Evolutionary conservation across 2,329 filamentous ascomycete species (phyloP).

Genomic region (Neofusicoccum sp.): DNA sequence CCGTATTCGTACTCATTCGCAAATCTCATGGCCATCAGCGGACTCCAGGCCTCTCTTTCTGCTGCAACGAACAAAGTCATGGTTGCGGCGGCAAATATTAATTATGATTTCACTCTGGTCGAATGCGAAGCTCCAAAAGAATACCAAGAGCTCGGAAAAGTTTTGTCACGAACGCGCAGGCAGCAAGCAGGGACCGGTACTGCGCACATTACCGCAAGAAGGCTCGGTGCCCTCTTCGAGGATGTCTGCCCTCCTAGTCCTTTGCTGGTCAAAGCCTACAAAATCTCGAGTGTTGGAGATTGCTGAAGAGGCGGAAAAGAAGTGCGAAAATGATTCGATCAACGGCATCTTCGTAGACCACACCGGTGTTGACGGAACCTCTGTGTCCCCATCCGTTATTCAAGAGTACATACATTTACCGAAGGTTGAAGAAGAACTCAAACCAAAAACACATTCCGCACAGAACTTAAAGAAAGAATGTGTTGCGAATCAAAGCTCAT

Average conservation of each 20-base stretch:
- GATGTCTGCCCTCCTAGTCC: conserved; percentile 33
- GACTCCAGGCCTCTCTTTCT: conserved; percentile 10
- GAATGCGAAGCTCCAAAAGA: conserved; percentile 43
- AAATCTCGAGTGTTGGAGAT: conserved; percentile 35
- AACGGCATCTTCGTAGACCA: no score
- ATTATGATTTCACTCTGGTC: conserved; percentile 45
- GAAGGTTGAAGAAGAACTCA: no score
- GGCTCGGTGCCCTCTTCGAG: conserved; percentile 43
- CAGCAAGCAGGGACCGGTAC: conserved; percentile 40
- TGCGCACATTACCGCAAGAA: conserved; percentile 39
- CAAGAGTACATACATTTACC: no score
- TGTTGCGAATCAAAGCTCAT: no score
- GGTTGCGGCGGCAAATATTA: conserved; percentile 28
- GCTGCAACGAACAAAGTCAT: conserved; percentile 22
- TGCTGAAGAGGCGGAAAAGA: conserved; percentile 3
- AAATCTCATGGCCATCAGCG: conserved; percentile 8
- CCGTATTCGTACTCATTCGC: no score
- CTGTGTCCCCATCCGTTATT: no score
- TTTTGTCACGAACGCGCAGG: conserved; percentile 31
- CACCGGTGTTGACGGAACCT: no score
- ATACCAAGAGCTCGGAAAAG: conserved; percentile 31
- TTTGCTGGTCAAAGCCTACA: conserved; percentile 36
- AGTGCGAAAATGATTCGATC: no score
- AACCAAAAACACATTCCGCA: no score
- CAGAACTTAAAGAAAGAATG: no score